Percentiles rank a stretch among this genome's conserved stretches.
Evolutionary conservation across 2,329 filamentous ascomycete species (phyloP).

Genomic region (Clonostachys solani): DNA sequence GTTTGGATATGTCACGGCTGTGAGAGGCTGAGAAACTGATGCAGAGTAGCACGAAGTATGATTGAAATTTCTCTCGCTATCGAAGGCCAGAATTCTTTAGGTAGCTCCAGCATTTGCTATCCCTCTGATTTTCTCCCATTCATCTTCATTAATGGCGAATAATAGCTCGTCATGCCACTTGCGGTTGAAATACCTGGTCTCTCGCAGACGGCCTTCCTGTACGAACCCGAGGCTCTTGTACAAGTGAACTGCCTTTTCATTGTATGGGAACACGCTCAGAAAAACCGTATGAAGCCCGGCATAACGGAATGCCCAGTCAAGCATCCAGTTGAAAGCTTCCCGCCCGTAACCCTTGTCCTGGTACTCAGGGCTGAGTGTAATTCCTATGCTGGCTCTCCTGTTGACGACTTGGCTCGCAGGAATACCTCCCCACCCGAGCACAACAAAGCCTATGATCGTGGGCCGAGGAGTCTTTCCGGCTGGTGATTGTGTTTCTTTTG

Average conservation of each 20-base stretch:
- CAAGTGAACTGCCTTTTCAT: slow-evolving; percentile 30
- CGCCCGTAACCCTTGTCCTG: slow-evolving; percentile 36
- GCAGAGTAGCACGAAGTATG: too few relatives aligned
- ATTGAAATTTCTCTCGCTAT: too few relatives aligned
- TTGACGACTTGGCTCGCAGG: slow-evolving; percentile 2
- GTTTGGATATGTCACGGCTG: too few relatives aligned
- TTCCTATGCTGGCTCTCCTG: slow-evolving; percentile 19
- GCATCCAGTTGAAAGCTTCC: slow-evolving; percentile 39
- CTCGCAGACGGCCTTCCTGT: slow-evolving; percentile 30
- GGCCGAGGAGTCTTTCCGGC: slow-evolving; percentile 3
- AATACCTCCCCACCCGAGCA: too few relatives aligned
- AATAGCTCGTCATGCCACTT: slow-evolving; percentile 26
- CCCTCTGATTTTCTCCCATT: slow-evolving; percentile 20
- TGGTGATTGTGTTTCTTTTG: too few relatives aligned
- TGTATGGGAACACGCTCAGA: slow-evolving; percentile 35
- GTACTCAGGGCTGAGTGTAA: slow-evolving; percentile 24
- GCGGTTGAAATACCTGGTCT: slow-evolving; percentile 26
- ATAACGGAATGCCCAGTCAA: slow-evolving; percentile 37
- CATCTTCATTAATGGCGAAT: slow-evolving; percentile 28
- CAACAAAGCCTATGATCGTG: slow-evolving; percentile 12
- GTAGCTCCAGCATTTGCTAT: too few relatives aligned
- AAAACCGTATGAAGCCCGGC: slow-evolving; percentile 37
- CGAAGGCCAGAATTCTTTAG: too few relatives aligned
- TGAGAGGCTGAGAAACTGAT: too few relatives aligned
- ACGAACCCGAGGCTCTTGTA: slow-evolving; percentile 39